Base-by-base conservation (phyloP, 1,284 basidiomycete species). In the Megacollybia platyphylla region DNA sequence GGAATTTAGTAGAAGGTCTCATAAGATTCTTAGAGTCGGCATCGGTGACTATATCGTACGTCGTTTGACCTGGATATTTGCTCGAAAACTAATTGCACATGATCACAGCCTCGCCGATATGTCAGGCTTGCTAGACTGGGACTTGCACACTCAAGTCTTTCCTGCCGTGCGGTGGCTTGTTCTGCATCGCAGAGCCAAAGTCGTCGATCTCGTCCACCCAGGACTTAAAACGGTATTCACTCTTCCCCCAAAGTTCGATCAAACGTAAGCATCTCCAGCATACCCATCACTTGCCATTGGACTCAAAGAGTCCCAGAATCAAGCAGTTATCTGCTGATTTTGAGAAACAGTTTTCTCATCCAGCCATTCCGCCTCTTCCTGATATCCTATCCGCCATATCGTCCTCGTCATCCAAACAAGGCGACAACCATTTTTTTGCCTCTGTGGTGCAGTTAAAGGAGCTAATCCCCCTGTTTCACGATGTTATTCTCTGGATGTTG, bases 401-500 rank as follows among this genome's bases (percentile, higher is more conserved):
- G 0, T 68, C 74, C 1, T 71, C 78, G 0, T 73, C 79, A 17
- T 71, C 74, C 36, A 73, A 73, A 48, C 69, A 73, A 51, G 67
- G 61, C 9, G 71, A 75, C 32, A 79, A 69, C 57, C 84, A 71
- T 54, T 85, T 87, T 55, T 93, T 85, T 59, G 78, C 77, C n/a
- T 73, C 76, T 4, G 76, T 87, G 27, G 80, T 87, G 11, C 67
- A 73, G 41, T 65, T 68, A 18, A 79, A 81, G 50, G 79, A 85
- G 26, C 63, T 73, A 13, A 73, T 90, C 26, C 68, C 76, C 10
- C 60, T 79, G 35, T 94, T 87, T 55, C 73, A 86, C 44, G 78
- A 87, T 34, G 84, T 92, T 30, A 76, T 97, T n/a, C 63, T 86
- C 36, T 98, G 93, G 92, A 76, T 97, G 65, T 70, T 98, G 31